Evolutionary conservation across 2,329 filamentous ascomycete species (phyloP), one percentile per base, ranked within the genome.

Genomic region (Colletotrichum paranaense): DNA sequence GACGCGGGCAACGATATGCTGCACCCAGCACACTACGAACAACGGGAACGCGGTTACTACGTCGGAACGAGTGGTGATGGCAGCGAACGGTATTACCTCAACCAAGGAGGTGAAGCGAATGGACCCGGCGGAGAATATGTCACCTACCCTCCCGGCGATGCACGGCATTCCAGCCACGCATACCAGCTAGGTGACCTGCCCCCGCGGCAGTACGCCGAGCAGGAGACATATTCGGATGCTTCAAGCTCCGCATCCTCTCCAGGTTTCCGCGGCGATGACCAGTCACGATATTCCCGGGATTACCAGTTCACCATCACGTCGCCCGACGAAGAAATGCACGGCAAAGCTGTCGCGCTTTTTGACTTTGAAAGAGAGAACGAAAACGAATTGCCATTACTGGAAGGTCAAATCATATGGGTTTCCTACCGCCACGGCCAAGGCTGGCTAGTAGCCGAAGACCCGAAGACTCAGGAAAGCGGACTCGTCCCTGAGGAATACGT

Each of bases 401-500:
- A 99, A 83, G 97, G 97, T 6, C 97, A 99, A 80, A 94, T 98
- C 70, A 98, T 99, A 69, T 93, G 97, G 87, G 95, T 99, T 28
- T 97, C 95, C 19, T 99, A 98, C 82, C 90, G 97, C 56, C 95
- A 98, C 80, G 96, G 96, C 19, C 95, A 98, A 83, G 97, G 97
- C 68, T 99, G 97, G 97, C 88, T 99, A 64, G 97, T 99, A 28
- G 97, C 97, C 4, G 94, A 98, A 84, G 97, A 99, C 79, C 95
- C 96, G 14, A 95, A 95, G 82, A 98, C 95, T 1, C 95, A 91
- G 76, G 97, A 99, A 84, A 97, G 95, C 79, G 97, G 97, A 1
- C 88, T 99, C 46, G 97, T 99, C 1, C 97, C 97, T 0, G 97
- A 99, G 83, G 95, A 97, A 82, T 99, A 98, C 80, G 97, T 99